Conservation (phyloP, 148 eudicot genomes). For the Limonium bicolor region DNA sequence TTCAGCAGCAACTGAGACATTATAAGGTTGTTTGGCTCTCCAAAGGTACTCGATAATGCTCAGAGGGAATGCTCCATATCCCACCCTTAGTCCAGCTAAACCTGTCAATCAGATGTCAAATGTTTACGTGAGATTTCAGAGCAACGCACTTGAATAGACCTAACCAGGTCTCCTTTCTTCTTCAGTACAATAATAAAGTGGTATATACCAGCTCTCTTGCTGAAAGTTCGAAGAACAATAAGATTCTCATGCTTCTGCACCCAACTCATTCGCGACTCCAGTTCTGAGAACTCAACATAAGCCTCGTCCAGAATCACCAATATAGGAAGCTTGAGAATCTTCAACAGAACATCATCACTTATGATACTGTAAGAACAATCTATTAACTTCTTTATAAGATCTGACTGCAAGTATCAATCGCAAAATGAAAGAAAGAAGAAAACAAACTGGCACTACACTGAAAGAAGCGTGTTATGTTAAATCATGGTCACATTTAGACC, state of each 20-base stretch:
- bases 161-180: constrained; percentile 1
- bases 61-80: constrained; percentile 92
- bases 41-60: constrained; percentile 80
- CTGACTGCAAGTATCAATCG: no score
- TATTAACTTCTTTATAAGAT: no score
- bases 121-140: no score
- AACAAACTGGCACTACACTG: no score
- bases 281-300: constrained; percentile 77
- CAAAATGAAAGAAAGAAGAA: no score
- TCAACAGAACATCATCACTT: constrained; percentile 50
- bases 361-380: constrained; percentile 80
- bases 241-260: constrained; percentile 87
- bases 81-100: constrained; percentile 84
- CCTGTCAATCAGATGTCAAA: constrained; percentile 45
- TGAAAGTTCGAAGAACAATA: constrained; percentile 88
- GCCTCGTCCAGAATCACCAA: constrained; percentile 94
- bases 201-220: constrained; percentile 84
- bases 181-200: background rate
- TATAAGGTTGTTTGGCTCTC: constrained; percentile 97
- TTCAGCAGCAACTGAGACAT: constrained; percentile 98
- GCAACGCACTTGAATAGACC: no score
- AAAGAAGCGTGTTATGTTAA: no score
- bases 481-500: no score
- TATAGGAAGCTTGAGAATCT: constrained; percentile 66
- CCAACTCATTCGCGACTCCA: constrained; percentile 84